Percentiles rank a stretch among this genome's conserved stretches.
phyloP scores from a whole-genome alignment of 148 eudicot genomes.

The Arbutus unedo region DNA sequence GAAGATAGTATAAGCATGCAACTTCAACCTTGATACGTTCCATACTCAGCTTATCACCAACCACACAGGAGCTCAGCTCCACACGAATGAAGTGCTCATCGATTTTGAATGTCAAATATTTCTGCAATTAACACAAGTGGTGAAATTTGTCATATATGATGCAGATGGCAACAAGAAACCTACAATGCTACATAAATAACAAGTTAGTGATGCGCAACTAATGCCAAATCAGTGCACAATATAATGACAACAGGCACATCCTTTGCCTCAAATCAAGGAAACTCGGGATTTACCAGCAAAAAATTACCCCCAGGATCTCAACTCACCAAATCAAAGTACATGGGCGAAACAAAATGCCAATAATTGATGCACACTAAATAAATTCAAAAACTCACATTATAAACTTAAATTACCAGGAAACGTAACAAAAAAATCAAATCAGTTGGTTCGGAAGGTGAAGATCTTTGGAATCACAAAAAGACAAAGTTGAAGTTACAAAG shows the following conservation, averaged over 20 bases:
- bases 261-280: not conserved
- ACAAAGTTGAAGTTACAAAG: not conserved
- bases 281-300: not conserved
- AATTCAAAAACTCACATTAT: not conserved
- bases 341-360: not conserved
- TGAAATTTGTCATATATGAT: not conserved
- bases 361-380: not conserved
- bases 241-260: not conserved
- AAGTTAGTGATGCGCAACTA: not conserved
- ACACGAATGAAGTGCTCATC: slow-evolving; percentile 51
- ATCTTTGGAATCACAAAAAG: not conserved
- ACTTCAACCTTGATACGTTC: slow-evolving; percentile 66
- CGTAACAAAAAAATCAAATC: too few species aligned
- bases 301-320: not conserved
- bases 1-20: slow-evolving; percentile 80
- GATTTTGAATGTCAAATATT: slow-evolving; percentile 52
- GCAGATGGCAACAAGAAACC: not conserved
- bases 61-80: slow-evolving; percentile 32
- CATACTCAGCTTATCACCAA: slow-evolving; percentile 48
- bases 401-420: not conserved
- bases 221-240: not conserved
- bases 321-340: not conserved
- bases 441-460: not conserved
- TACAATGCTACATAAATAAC: not conserved
- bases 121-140: slow-evolving; percentile 36